phyloP scores from a whole-genome alignment of 495 filamentous ascomycete genomes.

The Annulohypoxylon moriforme region DNA sequence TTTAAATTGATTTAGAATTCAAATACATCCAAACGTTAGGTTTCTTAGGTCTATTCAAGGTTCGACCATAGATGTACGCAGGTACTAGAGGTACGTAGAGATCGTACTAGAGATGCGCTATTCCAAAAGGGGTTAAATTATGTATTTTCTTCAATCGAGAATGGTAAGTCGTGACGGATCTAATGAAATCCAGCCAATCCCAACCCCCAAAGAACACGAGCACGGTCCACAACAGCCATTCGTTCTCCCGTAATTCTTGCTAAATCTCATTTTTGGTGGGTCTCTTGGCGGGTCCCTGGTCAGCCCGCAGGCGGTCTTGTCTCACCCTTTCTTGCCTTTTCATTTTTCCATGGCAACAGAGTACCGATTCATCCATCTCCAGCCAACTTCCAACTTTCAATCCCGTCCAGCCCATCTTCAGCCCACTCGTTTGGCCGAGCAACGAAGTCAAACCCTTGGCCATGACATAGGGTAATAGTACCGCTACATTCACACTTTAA shows the following conservation, averaged over 20 bases:
- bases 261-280: background rate
- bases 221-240: slow-evolving; percentile 26
- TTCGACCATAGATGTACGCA: background rate
- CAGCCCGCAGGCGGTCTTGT: slow-evolving; percentile 16
- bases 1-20: background rate
- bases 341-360: slow-evolving; percentile 26
- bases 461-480: slow-evolving; percentile 33
- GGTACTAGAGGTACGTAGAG: background rate
- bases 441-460: slow-evolving; percentile 32
- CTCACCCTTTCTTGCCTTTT: slow-evolving; percentile 33
- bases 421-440: slow-evolving; percentile 41
- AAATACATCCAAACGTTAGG: background rate
- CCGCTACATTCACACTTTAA: slow-evolving; percentile 10
- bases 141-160: slow-evolving; percentile 3
- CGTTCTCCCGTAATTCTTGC: background rate
- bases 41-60: background rate
- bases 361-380: slow-evolving; percentile 8
- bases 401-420: slow-evolving; percentile 3
- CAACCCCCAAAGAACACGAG: slow-evolving; percentile 34
- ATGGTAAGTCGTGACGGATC: slow-evolving; percentile 1
- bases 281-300: background rate
- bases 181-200: background rate
- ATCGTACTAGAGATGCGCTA: background rate
- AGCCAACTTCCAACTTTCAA: slow-evolving; percentile 14
- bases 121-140: background rate